Evolutionary conservation across 495 filamentous ascomycete species (phyloP), one percentile per base, ranked within the genome.

Genomic region (Penicillium arizonense): DNA sequence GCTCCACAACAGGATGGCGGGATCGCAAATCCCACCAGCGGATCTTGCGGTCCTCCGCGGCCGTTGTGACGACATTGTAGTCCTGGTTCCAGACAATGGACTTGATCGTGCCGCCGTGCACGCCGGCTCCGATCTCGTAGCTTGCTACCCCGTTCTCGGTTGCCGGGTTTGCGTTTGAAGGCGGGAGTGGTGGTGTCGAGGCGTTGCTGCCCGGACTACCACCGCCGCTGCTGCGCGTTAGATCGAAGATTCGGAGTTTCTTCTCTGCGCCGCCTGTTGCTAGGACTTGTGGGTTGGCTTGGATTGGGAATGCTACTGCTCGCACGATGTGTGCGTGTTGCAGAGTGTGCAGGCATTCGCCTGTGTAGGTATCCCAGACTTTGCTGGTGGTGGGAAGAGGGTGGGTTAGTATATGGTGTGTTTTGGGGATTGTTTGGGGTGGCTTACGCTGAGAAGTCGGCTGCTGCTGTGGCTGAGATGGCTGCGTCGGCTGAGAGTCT

Each of bases 181-280:
- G 52, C 1, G 67, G 59, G 20, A 59, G 58, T 3, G 67, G 74
- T 1, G 75, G 72, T 21, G 75, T 72, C 11, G 74, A 73, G 54
- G 65, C 72, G 45, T 68, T 75, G 55, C 73, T 75, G 32, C 28
- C 6, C 9, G 58, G 43, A 30, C 39, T 55, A 0, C 59, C 53
- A 8, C 53, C 42, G 12, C 43, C 44, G 14, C 39, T 57, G 23
- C 64, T 61, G 44, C 74, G 75, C 14, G 83, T 82, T 9, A 98
- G 73, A 59, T 97, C 95, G 67, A 91, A 98, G 51, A 98, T 89
- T 44, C 93, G 89, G 32, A 98, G 83, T 71, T 95, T 97, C 79
- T 96, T 96, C 72, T 98, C 94, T 65, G 87, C 87, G 18, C 94
- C 93, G 41, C 94, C 94, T 3, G 94, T 97, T 16, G 94, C 94